These are phyloP conservation scores for Pythium graminicola DNA, from an alignment of 352 stramenopile species.

Conservation along the genomic window DNA sequence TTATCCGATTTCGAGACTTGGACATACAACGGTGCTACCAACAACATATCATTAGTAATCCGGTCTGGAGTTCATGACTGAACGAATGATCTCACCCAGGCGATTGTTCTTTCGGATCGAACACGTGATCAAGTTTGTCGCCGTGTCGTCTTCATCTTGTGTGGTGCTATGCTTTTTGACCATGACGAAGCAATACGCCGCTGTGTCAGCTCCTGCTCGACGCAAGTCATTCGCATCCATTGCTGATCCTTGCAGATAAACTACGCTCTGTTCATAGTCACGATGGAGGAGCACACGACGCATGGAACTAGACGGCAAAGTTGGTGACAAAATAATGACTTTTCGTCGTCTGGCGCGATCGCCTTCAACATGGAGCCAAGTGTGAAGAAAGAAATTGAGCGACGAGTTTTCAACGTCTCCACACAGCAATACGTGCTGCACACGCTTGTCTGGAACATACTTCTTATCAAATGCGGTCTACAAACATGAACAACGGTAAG, in stretches of 20 bases:
- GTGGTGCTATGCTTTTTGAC: constrained; percentile 57
- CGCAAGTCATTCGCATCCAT: constrained; percentile 68
- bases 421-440: constrained; percentile 72
- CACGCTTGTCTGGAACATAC: constrained; percentile 50
- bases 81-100: constrained; percentile 28
- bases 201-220: constrained; percentile 40
- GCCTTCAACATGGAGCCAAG: constrained; percentile 65
- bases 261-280: constrained; percentile 66
- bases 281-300: constrained; percentile 57
- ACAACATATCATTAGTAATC: background rate
- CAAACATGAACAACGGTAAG: background rate
- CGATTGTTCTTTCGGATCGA: constrained; percentile 73
- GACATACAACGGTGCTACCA: constrained; percentile 51
- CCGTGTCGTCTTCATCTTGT: constrained; percentile 59
- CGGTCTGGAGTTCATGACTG: background rate
- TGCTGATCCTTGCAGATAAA: constrained; percentile 70
- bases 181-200: constrained; percentile 69
- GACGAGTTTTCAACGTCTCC: constrained; percentile 66
- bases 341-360: constrained; percentile 46
- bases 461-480: constrained; percentile 80
- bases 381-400: constrained; percentile 73
- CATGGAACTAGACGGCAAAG: constrained; percentile 48
- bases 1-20: constrained; percentile 79
- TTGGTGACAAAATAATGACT: constrained; percentile 66
- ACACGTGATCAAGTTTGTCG: constrained; percentile 67